These are phyloP conservation scores for Lactarius pseudohatsudake DNA, from an alignment of 768 basidiomycete species.

Conservation along the genomic window DNA sequence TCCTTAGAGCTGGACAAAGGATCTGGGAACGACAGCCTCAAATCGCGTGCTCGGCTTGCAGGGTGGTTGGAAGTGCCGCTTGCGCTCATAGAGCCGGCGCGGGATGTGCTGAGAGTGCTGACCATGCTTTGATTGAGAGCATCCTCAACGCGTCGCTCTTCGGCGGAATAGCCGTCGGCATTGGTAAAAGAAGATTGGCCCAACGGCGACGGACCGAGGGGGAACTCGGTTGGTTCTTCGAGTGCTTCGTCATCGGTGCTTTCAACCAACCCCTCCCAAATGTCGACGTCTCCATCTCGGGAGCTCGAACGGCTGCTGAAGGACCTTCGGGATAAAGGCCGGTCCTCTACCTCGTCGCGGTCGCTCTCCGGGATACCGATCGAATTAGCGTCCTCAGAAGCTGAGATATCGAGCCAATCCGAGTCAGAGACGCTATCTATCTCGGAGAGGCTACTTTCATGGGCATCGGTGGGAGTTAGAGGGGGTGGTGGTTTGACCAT, in stretches of 20 bases:
- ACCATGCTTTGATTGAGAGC: constrained; percentile 82
- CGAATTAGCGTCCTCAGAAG: constrained; percentile 72
- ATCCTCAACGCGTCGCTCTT: constrained; percentile 69
- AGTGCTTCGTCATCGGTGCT: constrained; percentile 53
- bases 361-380: constrained; percentile 61
- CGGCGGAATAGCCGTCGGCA: constrained; percentile 37
- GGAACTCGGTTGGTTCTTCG: constrained; percentile 30
- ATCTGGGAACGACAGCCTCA: constrained; percentile 81
- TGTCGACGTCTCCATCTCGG: constrained; percentile 65
- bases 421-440: constrained; percentile 71
- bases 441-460: constrained; percentile 54
- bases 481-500: constrained; percentile 31
- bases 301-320: constrained; percentile 71
- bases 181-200: constrained; percentile 9
- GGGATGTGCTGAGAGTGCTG: constrained; percentile 74
- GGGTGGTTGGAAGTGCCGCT: constrained; percentile 41
- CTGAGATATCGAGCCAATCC: constrained; percentile 80
- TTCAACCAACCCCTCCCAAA: constrained; percentile 77
- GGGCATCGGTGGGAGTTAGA: constrained; percentile 34
- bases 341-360: constrained; percentile 52
- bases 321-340: constrained; percentile 64
- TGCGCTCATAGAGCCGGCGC: constrained; percentile 55
- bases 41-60: constrained; percentile 64
- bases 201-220: constrained; percentile 27
- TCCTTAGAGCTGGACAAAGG: constrained; percentile 71